These are phyloP conservation scores for Heterococcus sp. DNA, from an alignment of 108 stramenopile genomes.

Conservation along the genomic window DNA sequence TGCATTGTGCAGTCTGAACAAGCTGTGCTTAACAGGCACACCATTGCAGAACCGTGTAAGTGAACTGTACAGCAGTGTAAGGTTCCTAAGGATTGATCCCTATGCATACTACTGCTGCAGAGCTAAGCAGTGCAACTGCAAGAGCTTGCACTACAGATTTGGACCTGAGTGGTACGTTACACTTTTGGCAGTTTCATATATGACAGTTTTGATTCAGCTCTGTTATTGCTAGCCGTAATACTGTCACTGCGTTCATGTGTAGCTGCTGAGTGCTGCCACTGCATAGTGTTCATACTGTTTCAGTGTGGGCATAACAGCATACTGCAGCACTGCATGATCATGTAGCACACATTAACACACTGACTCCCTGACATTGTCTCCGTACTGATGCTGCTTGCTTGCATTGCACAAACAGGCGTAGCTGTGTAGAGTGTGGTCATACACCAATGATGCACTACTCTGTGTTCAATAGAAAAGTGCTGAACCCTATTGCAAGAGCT, in stretches of 20 bases:
- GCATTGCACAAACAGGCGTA: too few species aligned
- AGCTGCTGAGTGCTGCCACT: too few species aligned
- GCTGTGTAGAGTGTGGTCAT: conserved; percentile 82
- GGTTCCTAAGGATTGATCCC: conserved; percentile 89
- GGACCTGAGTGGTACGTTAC: conserved; percentile 61
- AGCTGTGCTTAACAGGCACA: conserved; percentile 91
- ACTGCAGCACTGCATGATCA: too few species aligned
- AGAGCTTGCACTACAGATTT: conserved; percentile 87
- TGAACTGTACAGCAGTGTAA: conserved; percentile 90
- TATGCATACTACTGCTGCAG: conserved; percentile 93
- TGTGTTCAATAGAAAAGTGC: conserved; percentile 84
- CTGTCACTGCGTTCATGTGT: too few species aligned
- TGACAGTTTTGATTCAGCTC: too few species aligned
- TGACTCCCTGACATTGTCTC: too few species aligned
- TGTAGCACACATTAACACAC: too few species aligned
- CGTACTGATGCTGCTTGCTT: too few species aligned
- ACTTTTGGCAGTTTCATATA: too few species aligned
- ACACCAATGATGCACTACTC: conserved; percentile 84
- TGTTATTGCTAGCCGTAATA: too few species aligned
- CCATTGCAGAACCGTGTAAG: conserved; percentile 88
- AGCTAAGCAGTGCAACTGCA: conserved; percentile 81
- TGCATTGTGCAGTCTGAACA: conserved; percentile 70
- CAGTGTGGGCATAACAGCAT: too few species aligned
- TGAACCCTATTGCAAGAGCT: conserved; percentile 80
- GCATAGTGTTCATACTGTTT: too few species aligned